Evolutionary conservation across 2,329 filamentous ascomycete species (phyloP).

Genomic region (Curvularia sp.): DNA sequence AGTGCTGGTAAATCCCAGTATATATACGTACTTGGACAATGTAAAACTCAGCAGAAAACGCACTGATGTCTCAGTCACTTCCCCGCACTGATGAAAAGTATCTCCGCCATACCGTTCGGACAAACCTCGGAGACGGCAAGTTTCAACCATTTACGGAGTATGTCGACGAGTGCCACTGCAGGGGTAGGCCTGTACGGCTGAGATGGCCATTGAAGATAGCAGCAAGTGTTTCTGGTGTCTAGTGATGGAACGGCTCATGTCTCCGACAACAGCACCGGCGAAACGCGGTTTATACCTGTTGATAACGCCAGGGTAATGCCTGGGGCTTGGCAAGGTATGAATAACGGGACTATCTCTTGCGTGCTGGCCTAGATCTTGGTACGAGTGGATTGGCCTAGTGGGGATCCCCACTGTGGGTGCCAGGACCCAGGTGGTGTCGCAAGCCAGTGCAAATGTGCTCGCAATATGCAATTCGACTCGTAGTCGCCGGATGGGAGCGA

Average conservation of each 20-base stretch:
- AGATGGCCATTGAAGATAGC: not conserved
- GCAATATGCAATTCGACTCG: not conserved
- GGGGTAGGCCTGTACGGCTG: not conserved
- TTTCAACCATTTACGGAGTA: not conserved
- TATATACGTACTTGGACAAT: too few relatives aligned
- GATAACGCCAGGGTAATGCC: conserved; percentile 1
- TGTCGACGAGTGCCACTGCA: not conserved
- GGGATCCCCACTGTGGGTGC: not conserved
- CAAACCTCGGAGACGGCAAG: not conserved
- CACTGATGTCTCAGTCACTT: not conserved
- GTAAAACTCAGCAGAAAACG: not conserved
- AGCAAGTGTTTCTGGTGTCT: not conserved
- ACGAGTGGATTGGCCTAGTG: not conserved
- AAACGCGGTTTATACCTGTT: not conserved
- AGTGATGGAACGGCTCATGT: not conserved
- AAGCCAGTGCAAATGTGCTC: not conserved
- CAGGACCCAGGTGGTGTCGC: not conserved
- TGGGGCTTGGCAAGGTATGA: conserved; percentile 12
- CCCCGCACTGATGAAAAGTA: not conserved
- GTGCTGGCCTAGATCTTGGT: conserved; percentile 11
- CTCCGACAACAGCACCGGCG: not conserved
- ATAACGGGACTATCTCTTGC: conserved; percentile 1
- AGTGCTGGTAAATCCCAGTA: not conserved
- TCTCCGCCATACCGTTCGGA: not conserved
- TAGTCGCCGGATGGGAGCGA: not conserved